Base-by-base conservation (phyloP, 805 yeast genomes). In the Ogataea siamensis region DNA sequence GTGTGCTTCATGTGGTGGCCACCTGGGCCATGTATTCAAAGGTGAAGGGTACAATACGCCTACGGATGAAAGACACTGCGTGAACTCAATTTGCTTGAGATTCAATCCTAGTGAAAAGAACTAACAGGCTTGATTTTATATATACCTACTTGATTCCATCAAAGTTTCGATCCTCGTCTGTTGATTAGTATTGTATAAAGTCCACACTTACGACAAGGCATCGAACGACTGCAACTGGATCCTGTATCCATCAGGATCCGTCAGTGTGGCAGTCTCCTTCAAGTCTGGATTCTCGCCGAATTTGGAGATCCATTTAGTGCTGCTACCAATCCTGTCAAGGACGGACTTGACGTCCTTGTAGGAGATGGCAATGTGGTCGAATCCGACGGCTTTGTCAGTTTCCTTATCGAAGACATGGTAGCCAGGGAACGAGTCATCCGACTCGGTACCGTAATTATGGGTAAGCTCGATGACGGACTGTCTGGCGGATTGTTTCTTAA, bases 361-460 rank as follows among this genome's bases (percentile, higher is more conserved):
- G 6, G 87, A 70, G 20, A 93, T 66, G 50, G 95, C 85, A 43
- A 86, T 74, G 65, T 91, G 96, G 28, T 93, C 95, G 57, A 74
- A 93, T 10, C 98, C 98, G 55, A 77, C 81, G 16, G 83, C 81
- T 28, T 46, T 28, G 7, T 45, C 47, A 12, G 78, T 78, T 31
- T 59, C 58, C 24, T 53, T 44, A 62, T 88, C 87, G 43, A 96
- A 96, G 46, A 76, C 79, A 63, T 88, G 95, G 63, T 91, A 93
- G 17, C 73, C 73, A 35, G 71, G 65, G 66, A 87, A 86, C 4
- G 73, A 70, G 12, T 73, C 71, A 45, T 91, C 96, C 14, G 66
- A 55, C 59, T 93, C 99, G 15, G 97, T 87, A 15, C 98, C 99
- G 82, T 87, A 91, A 67, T 93, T 93, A 67, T 87, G 91, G 32